Evolutionary conservation across 2,329 filamentous ascomycete species (phyloP).

Genomic region (Aureobasidium sp.): DNA sequence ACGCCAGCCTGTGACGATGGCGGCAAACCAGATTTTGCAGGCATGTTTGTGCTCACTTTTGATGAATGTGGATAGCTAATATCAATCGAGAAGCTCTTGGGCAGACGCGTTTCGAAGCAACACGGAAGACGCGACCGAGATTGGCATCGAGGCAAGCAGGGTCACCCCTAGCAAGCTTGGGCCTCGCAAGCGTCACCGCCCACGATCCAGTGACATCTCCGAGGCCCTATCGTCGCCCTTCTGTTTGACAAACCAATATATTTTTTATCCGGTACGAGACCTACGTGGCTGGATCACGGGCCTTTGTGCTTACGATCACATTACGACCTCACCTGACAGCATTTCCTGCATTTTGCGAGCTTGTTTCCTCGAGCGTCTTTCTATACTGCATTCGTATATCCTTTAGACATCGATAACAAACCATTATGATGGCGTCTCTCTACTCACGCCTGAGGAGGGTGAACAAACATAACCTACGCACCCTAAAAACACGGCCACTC

Average conservation of each 20-base stretch:
- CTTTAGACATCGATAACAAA: background rate
- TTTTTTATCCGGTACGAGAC: background rate
- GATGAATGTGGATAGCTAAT: background rate
- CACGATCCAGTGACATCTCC: background rate
- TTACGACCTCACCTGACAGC: background rate
- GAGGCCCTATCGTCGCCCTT: background rate
- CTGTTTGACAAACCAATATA: constrained; percentile 8
- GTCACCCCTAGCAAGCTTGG: background rate
- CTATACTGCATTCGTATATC: background rate
- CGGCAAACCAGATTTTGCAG: background rate
- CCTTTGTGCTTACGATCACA: background rate
- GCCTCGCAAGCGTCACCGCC: background rate
- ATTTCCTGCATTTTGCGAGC: background rate
- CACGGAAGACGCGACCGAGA: constrained; percentile 9
- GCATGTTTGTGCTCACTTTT: background rate
- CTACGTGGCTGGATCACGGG: constrained; percentile 9
- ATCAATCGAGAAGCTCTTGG: background rate
- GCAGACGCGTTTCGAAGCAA: constrained; percentile 5
- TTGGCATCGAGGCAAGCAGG: background rate
- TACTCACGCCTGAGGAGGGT: constrained; percentile 23
- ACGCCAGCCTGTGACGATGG: background rate
- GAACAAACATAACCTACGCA: constrained; percentile 47
- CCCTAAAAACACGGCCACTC: constrained; percentile 50
- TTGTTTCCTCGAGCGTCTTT: background rate
- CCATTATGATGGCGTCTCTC: constrained; percentile 15